phyloP scores from a whole-genome alignment of 2,329 filamentous ascomycete genomes.

The Fonsecaea monophora region DNA sequence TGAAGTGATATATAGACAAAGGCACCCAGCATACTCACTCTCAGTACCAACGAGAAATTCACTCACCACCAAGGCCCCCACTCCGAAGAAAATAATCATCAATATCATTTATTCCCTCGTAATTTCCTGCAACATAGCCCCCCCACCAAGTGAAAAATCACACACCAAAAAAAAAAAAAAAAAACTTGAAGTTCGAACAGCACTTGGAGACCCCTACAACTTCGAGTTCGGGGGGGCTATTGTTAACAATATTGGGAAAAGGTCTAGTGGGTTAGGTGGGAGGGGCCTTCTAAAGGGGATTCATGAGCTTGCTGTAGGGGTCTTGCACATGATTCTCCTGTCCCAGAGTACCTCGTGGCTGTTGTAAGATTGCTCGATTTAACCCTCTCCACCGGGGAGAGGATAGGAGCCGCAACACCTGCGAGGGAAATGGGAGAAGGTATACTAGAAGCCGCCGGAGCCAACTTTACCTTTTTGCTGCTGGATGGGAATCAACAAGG shows the following conservation, averaged over 20 bases:
- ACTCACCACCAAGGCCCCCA: background rate
- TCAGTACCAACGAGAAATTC: background rate
- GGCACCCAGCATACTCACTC: background rate
- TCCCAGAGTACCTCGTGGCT: background rate
- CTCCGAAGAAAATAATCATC: background rate
- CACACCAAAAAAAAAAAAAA: background rate
- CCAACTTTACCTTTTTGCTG: background rate
- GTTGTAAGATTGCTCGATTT: slow-evolving; percentile 7
- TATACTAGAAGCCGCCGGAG: background rate
- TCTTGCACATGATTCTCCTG: background rate
- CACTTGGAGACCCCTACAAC: slow-evolving; percentile 3
- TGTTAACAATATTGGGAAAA: background rate
- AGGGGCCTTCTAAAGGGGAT: background rate
- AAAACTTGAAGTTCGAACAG: background rate
- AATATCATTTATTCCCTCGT: background rate
- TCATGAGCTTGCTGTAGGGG: background rate
- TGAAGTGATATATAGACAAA: background rate
- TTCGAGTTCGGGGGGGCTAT: slow-evolving; percentile 2
- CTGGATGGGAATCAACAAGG: background rate
- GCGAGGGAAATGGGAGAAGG: slow-evolving; percentile 1
- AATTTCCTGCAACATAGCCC: background rate
- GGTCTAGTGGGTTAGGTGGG: slow-evolving; percentile 5
- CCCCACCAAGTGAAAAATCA: background rate
- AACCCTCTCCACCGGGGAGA: slow-evolving; percentile 4
- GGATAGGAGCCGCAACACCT: background rate